Base-by-base conservation (phyloP, 345 rosid genomes). In the Bruguiera sexangula region DNA sequence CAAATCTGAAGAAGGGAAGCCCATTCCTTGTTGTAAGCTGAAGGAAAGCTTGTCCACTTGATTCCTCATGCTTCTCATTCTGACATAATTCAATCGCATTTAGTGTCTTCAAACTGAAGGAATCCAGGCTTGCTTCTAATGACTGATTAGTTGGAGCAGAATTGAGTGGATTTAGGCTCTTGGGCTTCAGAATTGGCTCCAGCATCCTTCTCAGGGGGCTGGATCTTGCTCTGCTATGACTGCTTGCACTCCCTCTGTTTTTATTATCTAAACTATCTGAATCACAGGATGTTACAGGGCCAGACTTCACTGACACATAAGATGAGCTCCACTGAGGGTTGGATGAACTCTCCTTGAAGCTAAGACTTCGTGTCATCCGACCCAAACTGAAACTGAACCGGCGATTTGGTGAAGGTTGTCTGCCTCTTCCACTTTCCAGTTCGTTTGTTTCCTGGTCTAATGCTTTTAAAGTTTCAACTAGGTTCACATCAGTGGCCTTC, bases 351-450 rank as follows among this genome's bases (percentile, higher is more conserved):
- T 92, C 99, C 73, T 82, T 95, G 39, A 80, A 82, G 63, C 91
- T 92, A 77, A 87, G 84, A 82, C 96, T 95, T 80, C 85, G 86
- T 64, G 87, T 76, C 77, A 86, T 78, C 71, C 82, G 85, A 67
- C 93, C 81, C 32, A 94, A 81, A 84, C 88, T 92, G 75, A 90
- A 87, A 86, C 93, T 87, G 79, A 87, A 88, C 61, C 91, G 80
- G 55, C 84, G 85, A 76, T 76, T 86, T 60, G 96, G 87, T 52
- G 96, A 84, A 21, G 69, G 71, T 52, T 76, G 78, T 71, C 87
- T 82, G 78, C 78, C 73, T 85, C 73, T 87, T 67, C 63, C 72
- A 30, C 75, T 65, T 19, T 71, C 80, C 26, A 65, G 51, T 62
- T 80, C 81, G 1, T 61, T 70, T 43, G 79, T 39, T 71, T 86